These are phyloP conservation scores for Cladosporium cucumerinum DNA, from an alignment of 2,329 filamentous ascomycete genomes.

Conservation along the genomic window DNA sequence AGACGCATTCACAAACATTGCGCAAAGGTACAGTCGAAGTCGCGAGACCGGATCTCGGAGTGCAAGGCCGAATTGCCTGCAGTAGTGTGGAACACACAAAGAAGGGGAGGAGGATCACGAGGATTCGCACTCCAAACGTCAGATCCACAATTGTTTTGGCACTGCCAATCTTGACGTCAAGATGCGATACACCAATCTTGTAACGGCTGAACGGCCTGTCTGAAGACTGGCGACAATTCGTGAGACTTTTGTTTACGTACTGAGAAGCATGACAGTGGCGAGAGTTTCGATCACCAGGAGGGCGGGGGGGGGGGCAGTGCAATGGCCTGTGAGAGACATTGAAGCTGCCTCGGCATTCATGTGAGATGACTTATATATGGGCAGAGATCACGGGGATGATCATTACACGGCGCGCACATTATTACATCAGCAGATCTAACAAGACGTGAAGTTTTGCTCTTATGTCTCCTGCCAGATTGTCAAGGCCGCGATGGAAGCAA, in stretches of 20 bases:
- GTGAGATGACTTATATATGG: neutral
- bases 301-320: no score
- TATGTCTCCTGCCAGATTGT: neutral
- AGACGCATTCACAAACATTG: no score
- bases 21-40: no score
- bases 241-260: neutral
- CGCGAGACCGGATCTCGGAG: no score
- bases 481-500: neutral
- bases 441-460: neutral
- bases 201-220: neutral
- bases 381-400: neutral
- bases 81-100: neutral
- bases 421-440: neutral
- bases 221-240: neutral
- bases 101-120: neutral
- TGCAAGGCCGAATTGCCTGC: neutral
- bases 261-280: neutral
- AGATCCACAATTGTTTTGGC: neutral
- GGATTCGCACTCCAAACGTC: neutral
- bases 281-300: neutral
- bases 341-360: neutral
- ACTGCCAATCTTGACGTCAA: slow-evolving; percentile 4
- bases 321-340: neutral
- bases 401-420: neutral
- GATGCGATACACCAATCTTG: neutral